Conservation (phyloP, 192 early-diverging fungal species). For the Diversispora eburnea region DNA sequence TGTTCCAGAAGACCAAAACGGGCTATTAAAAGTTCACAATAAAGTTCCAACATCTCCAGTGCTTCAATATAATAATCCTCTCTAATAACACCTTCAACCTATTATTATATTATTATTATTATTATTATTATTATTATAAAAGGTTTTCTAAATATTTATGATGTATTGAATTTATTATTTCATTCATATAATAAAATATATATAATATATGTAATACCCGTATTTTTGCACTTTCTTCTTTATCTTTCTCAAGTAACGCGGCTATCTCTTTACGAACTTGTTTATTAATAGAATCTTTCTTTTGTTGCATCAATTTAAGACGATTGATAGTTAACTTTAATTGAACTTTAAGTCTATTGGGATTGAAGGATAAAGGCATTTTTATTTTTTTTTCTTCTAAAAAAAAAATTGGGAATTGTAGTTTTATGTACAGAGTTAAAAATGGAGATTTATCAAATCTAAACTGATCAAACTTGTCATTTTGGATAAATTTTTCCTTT, state of each 20-base stretch:
- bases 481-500: no score
- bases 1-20: slow-evolving; percentile 85
- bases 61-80: slow-evolving; percentile 93
- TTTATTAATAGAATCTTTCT: slow-evolving; percentile 73
- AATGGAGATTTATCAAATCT: no score
- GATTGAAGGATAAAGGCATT: slow-evolving; percentile 36
- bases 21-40: slow-evolving; percentile 82
- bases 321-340: slow-evolving; percentile 85
- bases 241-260: slow-evolving; percentile 71
- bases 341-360: slow-evolving; percentile 76
- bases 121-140: background rate
- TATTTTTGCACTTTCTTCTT: slow-evolving; percentile 82
- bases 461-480: no score
- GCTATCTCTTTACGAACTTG: slow-evolving; percentile 82
- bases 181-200: background rate
- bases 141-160: background rate
- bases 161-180: background rate
- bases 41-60: slow-evolving; percentile 89
- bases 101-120: slow-evolving; percentile 17
- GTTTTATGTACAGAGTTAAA: no score
- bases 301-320: slow-evolving; percentile 84
- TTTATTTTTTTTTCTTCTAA: background rate
- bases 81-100: slow-evolving; percentile 85
- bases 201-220: slow-evolving; percentile 46
- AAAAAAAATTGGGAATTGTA: no score